phyloP scores from a whole-genome alignment of 2,329 filamentous ascomycete genomes.

The Alternaria sp. region DNA sequence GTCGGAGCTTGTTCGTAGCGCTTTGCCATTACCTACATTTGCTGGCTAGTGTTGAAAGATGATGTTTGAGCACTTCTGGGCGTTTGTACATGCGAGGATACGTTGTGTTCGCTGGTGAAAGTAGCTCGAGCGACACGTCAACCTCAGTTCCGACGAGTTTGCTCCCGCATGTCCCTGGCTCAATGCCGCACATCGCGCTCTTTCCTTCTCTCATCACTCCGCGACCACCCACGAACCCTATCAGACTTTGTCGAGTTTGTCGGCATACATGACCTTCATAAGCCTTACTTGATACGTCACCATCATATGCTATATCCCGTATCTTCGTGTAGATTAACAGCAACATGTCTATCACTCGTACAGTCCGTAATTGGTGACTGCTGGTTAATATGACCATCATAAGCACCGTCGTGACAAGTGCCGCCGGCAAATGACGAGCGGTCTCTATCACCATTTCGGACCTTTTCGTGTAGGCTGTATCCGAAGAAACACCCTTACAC shows the following conservation, averaged over 20 bases:
- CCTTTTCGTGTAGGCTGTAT: background rate
- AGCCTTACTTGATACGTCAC: background rate
- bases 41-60: background rate
- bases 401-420: background rate
- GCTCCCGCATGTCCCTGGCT: background rate
- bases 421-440: background rate
- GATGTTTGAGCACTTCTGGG: background rate
- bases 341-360: background rate
- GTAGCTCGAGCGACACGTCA: background rate
- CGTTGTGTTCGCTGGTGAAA: background rate
- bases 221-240: background rate
- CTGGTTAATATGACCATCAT: background rate
- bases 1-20: background rate
- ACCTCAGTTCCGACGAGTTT: background rate
- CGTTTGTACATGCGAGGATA: background rate
- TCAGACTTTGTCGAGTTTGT: background rate
- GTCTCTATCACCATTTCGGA: background rate
- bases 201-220: background rate
- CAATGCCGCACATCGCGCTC: background rate
- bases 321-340: background rate
- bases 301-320: background rate
- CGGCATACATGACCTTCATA: background rate
- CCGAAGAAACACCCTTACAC: background rate
- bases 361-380: background rate
- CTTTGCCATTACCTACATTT: background rate